phyloP scores from a whole-genome alignment of 306 rosid species.

The Prunus kanzakura region DNA sequence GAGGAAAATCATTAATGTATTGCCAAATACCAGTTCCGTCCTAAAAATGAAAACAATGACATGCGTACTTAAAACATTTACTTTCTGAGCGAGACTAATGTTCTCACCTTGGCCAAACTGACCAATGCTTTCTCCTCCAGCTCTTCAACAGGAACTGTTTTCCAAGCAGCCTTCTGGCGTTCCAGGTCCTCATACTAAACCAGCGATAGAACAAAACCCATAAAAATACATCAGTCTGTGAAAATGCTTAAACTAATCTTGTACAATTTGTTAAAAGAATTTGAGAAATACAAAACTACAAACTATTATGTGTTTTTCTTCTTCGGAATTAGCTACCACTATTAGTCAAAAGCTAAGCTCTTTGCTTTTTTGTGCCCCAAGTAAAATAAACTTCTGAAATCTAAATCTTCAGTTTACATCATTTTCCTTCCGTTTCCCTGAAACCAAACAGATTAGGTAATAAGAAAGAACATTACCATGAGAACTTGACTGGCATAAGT shows the following conservation, averaged over 20 bases:
- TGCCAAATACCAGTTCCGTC: not conserved
- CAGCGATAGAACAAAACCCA: not conserved
- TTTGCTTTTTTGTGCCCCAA: not conserved
- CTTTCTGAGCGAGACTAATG: not conserved
- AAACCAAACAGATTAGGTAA: slow-evolving; percentile 1
- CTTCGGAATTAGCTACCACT: no score
- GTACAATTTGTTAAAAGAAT: not conserved
- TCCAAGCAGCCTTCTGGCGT: slow-evolving; percentile 81
- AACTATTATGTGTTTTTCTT: not conserved
- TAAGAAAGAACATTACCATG: slow-evolving; percentile 44
- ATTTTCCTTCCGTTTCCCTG: not conserved
- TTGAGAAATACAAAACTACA: not conserved
- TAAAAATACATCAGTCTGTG: not conserved
- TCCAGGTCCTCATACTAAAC: slow-evolving; percentile 70
- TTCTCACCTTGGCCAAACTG: slow-evolving; percentile 79
- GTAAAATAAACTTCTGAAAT: no score
- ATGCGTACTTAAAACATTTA: not conserved
- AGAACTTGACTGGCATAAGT: slow-evolving; percentile 49
- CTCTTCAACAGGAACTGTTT: slow-evolving; percentile 70
- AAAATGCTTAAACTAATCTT: not conserved
- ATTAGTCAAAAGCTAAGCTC: not conserved
- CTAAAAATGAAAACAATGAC: not conserved
- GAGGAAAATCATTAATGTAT: slow-evolving; percentile 1
- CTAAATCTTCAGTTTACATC: no score
- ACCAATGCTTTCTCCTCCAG: slow-evolving; percentile 92